Conservation (phyloP, 1,284 basidiomycete genomes). For the Hymenochaete sp. region DNA sequence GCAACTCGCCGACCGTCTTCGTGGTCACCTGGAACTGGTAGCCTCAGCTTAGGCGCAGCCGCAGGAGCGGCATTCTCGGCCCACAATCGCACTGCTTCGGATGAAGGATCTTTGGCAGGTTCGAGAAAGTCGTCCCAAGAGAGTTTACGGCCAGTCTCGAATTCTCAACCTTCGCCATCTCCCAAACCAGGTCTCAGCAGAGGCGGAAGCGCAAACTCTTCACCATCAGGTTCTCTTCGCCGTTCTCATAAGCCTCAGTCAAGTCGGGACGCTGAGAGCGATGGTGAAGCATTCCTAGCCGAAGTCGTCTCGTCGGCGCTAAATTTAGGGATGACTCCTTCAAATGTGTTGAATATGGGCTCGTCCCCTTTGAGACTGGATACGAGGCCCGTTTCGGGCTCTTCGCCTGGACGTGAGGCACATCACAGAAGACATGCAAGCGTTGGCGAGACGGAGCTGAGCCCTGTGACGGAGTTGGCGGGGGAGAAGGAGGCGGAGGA, state of each 20-base stretch:
- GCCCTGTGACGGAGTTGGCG: conserved; percentile 13
- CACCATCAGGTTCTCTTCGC: background rate
- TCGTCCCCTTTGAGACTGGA: no score
- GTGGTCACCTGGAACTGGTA: background rate
- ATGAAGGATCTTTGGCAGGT: background rate
- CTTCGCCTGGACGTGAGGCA: no score
- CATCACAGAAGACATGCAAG: conserved; percentile 9
- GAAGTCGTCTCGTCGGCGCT: conserved; percentile 9
- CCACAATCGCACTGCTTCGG: background rate
- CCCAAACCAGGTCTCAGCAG: no score
- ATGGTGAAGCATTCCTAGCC: conserved; percentile 1
- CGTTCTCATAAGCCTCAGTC: background rate
- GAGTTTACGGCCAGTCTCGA: conserved; percentile 3
- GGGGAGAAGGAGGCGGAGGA: conserved; percentile 9
- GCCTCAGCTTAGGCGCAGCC: background rate
- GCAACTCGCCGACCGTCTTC: no score
- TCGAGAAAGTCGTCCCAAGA: conserved; percentile 3
- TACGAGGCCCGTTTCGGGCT: no score
- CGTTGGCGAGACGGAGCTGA: conserved; percentile 10
- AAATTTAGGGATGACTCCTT: background rate
- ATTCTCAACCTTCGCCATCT: no score
- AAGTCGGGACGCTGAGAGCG: background rate
- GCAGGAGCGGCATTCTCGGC: background rate
- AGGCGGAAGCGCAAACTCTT: no score
- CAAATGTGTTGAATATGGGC: conserved; percentile 1